phyloP scores from a whole-genome alignment of 2,329 filamentous ascomycete species.

The Myriosclerotinia duriaeana region DNA sequence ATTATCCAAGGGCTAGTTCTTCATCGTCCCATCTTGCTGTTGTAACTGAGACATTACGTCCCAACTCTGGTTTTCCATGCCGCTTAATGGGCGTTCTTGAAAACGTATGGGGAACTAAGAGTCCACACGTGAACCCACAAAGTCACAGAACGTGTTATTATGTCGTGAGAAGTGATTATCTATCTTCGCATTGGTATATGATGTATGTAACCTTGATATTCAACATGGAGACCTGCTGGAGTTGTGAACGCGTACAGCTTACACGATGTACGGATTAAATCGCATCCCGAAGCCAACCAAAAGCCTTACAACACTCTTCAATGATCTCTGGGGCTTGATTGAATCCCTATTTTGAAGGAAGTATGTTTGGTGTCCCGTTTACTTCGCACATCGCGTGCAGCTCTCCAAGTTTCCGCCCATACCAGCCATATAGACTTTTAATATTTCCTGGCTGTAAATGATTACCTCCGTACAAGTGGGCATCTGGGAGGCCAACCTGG shows the following conservation, averaged over 20 bases:
- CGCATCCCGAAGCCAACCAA: too few relatives aligned
- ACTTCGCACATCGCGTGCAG: not conserved
- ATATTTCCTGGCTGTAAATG: not conserved
- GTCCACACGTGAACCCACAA: not conserved
- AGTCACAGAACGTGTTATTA: not conserved
- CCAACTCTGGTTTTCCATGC: not conserved
- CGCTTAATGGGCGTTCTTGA: not conserved
- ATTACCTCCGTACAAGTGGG: not conserved
- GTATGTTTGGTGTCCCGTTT: too few relatives aligned
- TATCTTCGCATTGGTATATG: constrained; percentile 2
- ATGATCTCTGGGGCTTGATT: too few relatives aligned
- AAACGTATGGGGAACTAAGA: not conserved
- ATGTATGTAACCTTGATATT: constrained; percentile 10
- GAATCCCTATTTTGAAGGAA: too few relatives aligned
- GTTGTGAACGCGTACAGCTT: not conserved
- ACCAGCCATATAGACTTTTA: not conserved
- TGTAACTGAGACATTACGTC: not conserved
- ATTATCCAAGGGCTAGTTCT: not conserved
- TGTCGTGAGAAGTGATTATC: not conserved
- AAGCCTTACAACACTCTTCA: too few relatives aligned
- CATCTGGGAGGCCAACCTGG: not conserved
- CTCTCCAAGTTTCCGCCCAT: not conserved
- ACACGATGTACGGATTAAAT: too few relatives aligned
- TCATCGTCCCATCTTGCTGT: not conserved
- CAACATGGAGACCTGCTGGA: not conserved